Conservation (phyloP, 768 basidiomycete species). For the Hemileccinum impolitum region DNA sequence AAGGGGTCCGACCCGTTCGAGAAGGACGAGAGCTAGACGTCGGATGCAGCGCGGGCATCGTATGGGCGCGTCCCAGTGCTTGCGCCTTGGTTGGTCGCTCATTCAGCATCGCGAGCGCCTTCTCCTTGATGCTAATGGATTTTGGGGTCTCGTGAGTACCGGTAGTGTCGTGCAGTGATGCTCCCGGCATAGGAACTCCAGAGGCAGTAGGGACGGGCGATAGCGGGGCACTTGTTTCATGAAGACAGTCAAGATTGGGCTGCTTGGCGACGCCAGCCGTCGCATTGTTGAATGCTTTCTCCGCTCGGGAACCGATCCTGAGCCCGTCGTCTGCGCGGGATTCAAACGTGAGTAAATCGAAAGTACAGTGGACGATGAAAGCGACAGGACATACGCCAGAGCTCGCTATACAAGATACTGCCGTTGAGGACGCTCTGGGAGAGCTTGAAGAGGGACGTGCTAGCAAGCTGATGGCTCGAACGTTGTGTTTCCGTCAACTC, state of each 20-base stretch:
- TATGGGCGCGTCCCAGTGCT: conserved; percentile 13
- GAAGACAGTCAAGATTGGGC: too few species aligned
- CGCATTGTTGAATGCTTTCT: conserved; percentile 3
- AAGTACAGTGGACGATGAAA: neutral
- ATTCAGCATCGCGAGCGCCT: conserved; percentile 2
- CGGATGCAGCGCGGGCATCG: conserved; percentile 13
- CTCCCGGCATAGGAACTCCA: neutral
- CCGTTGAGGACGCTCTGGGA: conserved; percentile 1
- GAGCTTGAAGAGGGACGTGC: conserved; percentile 4
- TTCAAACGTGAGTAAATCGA: conserved; percentile 1
- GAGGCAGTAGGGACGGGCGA: neutral
- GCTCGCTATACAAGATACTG: neutral
- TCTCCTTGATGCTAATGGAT: neutral
- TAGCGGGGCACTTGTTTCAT: too few species aligned
- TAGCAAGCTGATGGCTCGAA: conserved; percentile 9
- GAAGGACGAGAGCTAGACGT: neutral
- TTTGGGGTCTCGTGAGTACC: neutral
- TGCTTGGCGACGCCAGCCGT: too few species aligned
- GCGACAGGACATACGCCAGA: conserved; percentile 17
- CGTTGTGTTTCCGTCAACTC: conserved; percentile 4
- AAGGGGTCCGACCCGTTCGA: neutral
- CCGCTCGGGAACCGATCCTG: neutral
- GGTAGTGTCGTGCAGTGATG: neutral
- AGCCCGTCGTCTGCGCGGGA: conserved; percentile 7
- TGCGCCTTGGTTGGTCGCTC: neutral